Percentiles rank a stretch among this genome's conserved stretches.
Conservation (phyloP, 2,329 filamentous ascomycete species). For the Metarhizium sp. region DNA sequence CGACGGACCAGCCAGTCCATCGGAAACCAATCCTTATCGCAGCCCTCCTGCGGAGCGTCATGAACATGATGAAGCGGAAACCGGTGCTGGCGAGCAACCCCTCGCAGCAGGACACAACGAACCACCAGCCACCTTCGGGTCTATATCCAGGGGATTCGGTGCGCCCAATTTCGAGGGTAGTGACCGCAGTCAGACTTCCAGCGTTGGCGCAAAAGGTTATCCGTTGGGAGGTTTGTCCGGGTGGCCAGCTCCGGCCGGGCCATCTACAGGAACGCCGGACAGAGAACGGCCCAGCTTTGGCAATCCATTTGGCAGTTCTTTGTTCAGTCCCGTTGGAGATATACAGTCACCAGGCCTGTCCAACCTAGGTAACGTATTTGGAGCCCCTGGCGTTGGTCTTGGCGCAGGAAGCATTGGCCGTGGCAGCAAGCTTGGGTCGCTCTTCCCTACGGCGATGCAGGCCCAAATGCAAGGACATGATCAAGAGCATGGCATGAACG, state of each 20-base stretch:
- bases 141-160: conserved; percentile 41
- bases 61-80: conserved; percentile 52
- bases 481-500: conserved; percentile 49
- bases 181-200: conserved; percentile 89
- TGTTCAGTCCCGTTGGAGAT: conserved; percentile 70
- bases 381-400: conserved; percentile 45
- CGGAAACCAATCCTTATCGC: conserved; percentile 91
- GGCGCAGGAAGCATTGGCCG: conserved; percentile 61
- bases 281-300: conserved; percentile 48
- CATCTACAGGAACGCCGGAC: conserved; percentile 59
- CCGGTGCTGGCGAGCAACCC: conserved; percentile 35
- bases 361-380: conserved; percentile 61
- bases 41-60: conserved; percentile 75
- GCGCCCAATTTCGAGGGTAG: conserved; percentile 55
- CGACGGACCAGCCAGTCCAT: conserved; percentile 75
- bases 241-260: conserved; percentile 46
- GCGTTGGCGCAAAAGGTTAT: conserved; percentile 70
- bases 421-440: conserved; percentile 71
- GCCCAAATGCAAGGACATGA: conserved; percentile 76
- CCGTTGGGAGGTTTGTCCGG: conserved; percentile 53
- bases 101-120: conserved; percentile 33
- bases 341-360: conserved; percentile 65
- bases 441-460: conserved; percentile 86
- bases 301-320: conserved; percentile 64
- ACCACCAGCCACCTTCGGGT: conserved; percentile 41